A percentile compares a stretch with the other conserved stretches of the same genome.
Evolutionary conservation across 164 flowering plant species (phyloP).

Genomic region (Umbilicus rupestris): DNA sequence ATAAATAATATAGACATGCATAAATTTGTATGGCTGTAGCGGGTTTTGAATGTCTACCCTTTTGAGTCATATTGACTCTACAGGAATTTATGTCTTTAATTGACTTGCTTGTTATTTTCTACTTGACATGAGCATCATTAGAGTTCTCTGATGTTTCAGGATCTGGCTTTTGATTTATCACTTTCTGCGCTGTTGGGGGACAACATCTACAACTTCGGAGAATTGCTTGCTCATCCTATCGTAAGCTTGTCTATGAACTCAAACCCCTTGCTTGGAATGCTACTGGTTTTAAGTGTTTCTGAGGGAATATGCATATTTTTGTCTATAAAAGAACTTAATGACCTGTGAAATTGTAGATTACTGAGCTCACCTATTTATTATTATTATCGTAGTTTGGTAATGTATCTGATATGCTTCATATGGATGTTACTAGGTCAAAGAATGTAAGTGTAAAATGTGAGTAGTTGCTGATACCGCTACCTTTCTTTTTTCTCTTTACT

Average conservation of each 20-base stretch:
- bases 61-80: no score
- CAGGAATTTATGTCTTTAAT: no score
- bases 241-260: slow-evolving; percentile 34
- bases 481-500: background rate
- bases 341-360: background rate
- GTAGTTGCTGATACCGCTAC: background rate
- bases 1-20: no score
- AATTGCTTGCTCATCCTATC: slow-evolving; percentile 89
- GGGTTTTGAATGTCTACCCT: no score
- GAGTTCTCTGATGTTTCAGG: slow-evolving; percentile 31
- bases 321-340: background rate
- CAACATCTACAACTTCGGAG: slow-evolving; percentile 92
- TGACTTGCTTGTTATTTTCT: no score
- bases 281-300: background rate
- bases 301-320: background rate
- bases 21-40: no score
- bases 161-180: slow-evolving; percentile 95
- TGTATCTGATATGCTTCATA: background rate
- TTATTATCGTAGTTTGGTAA: background rate
- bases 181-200: slow-evolving; percentile 89
- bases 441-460: background rate
- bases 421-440: background rate
- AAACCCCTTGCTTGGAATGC: background rate
- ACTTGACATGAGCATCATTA: background rate
- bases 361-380: background rate